A percentile compares a stretch with the other conserved stretches of the same genome.
Conservation (phyloP, 2,329 filamentous ascomycete genomes). For the Microdochium trichocladiopsis region DNA sequence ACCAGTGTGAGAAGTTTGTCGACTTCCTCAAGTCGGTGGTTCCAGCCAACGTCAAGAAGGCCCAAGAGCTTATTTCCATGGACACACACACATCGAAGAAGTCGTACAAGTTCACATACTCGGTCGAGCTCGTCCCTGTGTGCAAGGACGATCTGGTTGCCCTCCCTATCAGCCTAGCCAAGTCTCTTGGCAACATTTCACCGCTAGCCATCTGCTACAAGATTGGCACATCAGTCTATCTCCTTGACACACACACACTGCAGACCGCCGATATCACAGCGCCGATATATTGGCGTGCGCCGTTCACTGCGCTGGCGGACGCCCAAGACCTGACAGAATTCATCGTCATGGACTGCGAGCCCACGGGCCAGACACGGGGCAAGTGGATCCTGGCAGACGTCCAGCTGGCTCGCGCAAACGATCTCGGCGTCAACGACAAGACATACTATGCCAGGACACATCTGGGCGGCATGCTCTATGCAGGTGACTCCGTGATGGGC, state of each 20-base stretch:
- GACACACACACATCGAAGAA: constrained; percentile 87
- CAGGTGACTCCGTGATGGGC: constrained; percentile 90
- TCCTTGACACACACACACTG: constrained; percentile 85
- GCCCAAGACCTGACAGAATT: constrained; percentile 84
- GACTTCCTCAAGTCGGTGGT: constrained; percentile 82
- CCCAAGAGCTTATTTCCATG: constrained; percentile 88
- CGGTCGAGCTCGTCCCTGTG: constrained; percentile 82
- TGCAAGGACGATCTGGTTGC: constrained; percentile 98
- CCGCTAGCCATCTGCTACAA: constrained; percentile 81
- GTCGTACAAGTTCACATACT: constrained; percentile 92
- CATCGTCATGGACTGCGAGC: constrained; percentile 90
- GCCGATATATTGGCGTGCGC: constrained; percentile 82
- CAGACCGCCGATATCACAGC: constrained; percentile 82
- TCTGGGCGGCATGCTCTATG: constrained; percentile 75
- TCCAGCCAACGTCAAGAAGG: constrained; percentile 73
- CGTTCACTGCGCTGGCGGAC: constrained; percentile 79
- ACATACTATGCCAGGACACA: constrained; percentile 91
- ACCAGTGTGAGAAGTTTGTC: constrained; percentile 86
- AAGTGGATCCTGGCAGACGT: constrained; percentile 81
- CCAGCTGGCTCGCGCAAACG: constrained; percentile 78
- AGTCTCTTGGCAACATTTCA: constrained; percentile 78
- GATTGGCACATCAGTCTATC: constrained; percentile 82
- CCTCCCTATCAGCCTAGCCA: constrained; percentile 81
- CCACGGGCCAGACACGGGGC: constrained; percentile 65
- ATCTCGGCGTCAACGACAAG: constrained; percentile 78